Conservation (phyloP, 2,329 filamentous ascomycete species). For the Dichotomopilus funicola region DNA sequence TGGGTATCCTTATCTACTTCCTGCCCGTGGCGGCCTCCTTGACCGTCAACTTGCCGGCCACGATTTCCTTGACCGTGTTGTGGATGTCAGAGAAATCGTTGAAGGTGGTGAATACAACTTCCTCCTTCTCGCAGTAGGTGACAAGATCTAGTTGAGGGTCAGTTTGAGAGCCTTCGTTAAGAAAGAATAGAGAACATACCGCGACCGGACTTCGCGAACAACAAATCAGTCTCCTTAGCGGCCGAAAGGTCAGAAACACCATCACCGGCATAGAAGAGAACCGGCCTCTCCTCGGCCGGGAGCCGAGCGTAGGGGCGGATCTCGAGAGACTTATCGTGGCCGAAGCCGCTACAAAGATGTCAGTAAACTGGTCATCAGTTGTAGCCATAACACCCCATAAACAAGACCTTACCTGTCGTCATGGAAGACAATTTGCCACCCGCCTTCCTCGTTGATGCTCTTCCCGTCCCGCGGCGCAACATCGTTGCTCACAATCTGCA, state of each 20-base stretch:
- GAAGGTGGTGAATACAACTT: constrained; percentile 83
- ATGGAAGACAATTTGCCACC: constrained; percentile 84
- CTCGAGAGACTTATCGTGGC: constrained; percentile 94
- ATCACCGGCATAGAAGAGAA: constrained; percentile 90
- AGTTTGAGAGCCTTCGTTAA: constrained; percentile 11
- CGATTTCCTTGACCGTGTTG: constrained; percentile 23
- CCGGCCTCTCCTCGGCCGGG: constrained; percentile 61
- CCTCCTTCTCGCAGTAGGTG: constrained; percentile 74
- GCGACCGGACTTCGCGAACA: constrained; percentile 89
- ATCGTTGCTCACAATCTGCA: constrained; percentile 88
- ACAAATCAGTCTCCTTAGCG: constrained; percentile 82
- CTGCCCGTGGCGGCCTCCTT: constrained; percentile 23
- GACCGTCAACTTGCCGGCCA: constrained; percentile 20
- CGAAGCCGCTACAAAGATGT: constrained; percentile 58
- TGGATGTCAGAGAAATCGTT: constrained; percentile 63
- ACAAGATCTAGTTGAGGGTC: constrained; percentile 60
- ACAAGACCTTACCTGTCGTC: constrained; percentile 62
- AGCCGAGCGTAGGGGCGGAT: constrained; percentile 80
- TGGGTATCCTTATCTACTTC: constrained; percentile 6
- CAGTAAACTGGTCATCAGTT: constrained; percentile 1
- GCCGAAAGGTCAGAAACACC: constrained; percentile 90
- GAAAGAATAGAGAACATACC: constrained; percentile 43
- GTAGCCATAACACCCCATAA: not conserved
- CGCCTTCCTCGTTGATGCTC: constrained; percentile 69
- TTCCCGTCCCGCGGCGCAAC: constrained; percentile 59